phyloP scores from a whole-genome alignment of 768 basidiomycete species.

The Leccinum aurantiacum region DNA sequence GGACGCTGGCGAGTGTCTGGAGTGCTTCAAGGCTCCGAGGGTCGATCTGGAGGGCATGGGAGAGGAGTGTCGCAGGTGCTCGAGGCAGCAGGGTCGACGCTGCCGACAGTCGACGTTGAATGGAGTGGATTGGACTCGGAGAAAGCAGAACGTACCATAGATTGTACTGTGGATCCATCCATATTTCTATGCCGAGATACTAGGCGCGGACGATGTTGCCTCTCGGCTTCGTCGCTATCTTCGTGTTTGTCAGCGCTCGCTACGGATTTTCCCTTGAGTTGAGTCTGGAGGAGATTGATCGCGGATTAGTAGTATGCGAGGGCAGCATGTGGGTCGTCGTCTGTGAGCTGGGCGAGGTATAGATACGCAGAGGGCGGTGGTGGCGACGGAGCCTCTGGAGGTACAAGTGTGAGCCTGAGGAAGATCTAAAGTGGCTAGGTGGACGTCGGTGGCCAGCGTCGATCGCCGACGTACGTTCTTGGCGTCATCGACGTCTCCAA shows the following conservation, averaged over 20 bases:
- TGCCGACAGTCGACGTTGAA: constrained; percentile 30
- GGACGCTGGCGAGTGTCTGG: constrained; percentile 78
- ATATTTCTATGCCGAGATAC: constrained; percentile 85
- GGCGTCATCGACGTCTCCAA: constrained; percentile 72
- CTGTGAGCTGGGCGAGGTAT: constrained; percentile 84
- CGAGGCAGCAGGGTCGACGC: constrained; percentile 81
- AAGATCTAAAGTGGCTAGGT: constrained; percentile 53
- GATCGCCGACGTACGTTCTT: constrained; percentile 50
- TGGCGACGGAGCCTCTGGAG: constrained; percentile 57
- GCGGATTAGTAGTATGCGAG: constrained; percentile 80
- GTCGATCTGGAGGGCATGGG: constrained; percentile 70
- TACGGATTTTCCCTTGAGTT: constrained; percentile 74
- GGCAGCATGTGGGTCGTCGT: constrained; percentile 67
- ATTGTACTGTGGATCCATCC: constrained; percentile 92
- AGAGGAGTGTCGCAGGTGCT: constrained; percentile 78
- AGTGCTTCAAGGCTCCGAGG: constrained; percentile 77
- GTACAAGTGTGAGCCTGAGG: constrained; percentile 43
- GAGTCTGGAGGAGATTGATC: constrained; percentile 62
- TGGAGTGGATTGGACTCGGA: background rate
- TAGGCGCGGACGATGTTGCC: constrained; percentile 70
- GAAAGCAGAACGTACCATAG: constrained; percentile 59
- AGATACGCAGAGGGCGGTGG: constrained; percentile 79
- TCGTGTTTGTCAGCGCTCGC: constrained; percentile 36
- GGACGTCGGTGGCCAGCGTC: background rate
- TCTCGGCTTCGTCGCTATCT: constrained; percentile 42